phyloP scores from a whole-genome alignment of 1,284 basidiomycete genomes.

The Pyrrhoderma lamaoense region DNA sequence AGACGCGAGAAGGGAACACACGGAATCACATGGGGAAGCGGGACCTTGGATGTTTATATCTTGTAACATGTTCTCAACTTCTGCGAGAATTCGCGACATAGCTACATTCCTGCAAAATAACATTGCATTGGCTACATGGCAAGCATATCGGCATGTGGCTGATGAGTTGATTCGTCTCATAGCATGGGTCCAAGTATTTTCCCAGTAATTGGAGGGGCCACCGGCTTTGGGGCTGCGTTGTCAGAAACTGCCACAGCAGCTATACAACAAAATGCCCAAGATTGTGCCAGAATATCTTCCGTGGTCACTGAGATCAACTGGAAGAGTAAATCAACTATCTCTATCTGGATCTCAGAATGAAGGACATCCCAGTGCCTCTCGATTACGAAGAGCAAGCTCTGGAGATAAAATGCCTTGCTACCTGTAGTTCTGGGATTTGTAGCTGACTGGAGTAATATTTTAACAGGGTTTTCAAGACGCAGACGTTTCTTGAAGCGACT shows the following conservation, averaged over 20 bases:
- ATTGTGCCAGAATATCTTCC: constrained; percentile 62
- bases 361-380: constrained; percentile 65
- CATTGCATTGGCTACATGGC: constrained; percentile 61
- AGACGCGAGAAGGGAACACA: constrained; percentile 70
- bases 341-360: constrained; percentile 46
- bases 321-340: constrained; percentile 49
- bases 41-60: constrained; percentile 87
- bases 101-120: constrained; percentile 44
- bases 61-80: constrained; percentile 69
- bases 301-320: constrained; percentile 45
- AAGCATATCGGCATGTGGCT: constrained; percentile 69
- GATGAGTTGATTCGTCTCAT: constrained; percentile 65
- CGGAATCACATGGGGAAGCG: constrained; percentile 74
- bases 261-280: constrained; percentile 78
- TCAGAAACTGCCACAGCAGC: constrained; percentile 49
- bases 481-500: constrained; percentile 33
- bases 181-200: constrained; percentile 74
- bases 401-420: constrained; percentile 51
- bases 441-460: constrained; percentile 47
- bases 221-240: constrained; percentile 20
- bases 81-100: constrained; percentile 48
- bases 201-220: constrained; percentile 53
- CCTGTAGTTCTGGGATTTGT: constrained; percentile 27
- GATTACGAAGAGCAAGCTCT: constrained; percentile 79
- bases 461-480: constrained; percentile 53